Base-by-base conservation (phyloP, 1,284 basidiomycete genomes). In the Trichosporon faecale region DNA sequence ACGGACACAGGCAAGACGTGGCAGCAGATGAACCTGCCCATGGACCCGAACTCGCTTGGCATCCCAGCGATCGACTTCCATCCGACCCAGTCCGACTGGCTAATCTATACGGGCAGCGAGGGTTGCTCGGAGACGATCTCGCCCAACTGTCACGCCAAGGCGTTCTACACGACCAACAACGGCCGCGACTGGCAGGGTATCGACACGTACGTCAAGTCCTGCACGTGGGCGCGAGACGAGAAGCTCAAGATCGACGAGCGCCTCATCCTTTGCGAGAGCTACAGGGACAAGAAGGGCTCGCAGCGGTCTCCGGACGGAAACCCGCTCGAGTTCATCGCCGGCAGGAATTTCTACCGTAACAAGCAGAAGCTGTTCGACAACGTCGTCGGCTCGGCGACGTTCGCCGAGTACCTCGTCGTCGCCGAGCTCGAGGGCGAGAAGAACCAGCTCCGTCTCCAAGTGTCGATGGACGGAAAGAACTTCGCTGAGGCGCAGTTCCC, bases 301-400 rank as follows among this genome's bases (percentile, higher is more conserved):
- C 96, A 99, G 84, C 85, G 79, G 27, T 72, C 85, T 72, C 80
- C 83, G 21, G 81, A 84, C 18, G 86, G 87, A 23, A 94, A 94
- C 77, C 88, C 90, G 3, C 78, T 98, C 65, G 88, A 95, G 81
- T 85, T 98, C 65, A 87, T 97, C 37, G 88, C 89, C 7, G 96
- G 97, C 0, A 83, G 86, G 14, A 87, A 91, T 68, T 97, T 90
- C 84, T 98, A 90, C 82, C 77, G 76, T 61, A 88, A 87, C 73
- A 91, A 89, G 85, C 88, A 86, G 73, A 90, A 88, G 77, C 81
- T 98, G 31, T 98, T 99, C 78, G 88, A 93, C 65, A 86, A 90
- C 55, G 89, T 98, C 67, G 92, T 95, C 73, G 96, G 96, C 2
- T 98, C 95, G 85, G 91, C 97, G 0, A 96, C 95, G 80, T 99